Evolutionary conservation across 495 filamentous ascomycete genomes (phyloP), one percentile per base, ranked within the genome.

Genomic region (Penicillium pulvis): DNA sequence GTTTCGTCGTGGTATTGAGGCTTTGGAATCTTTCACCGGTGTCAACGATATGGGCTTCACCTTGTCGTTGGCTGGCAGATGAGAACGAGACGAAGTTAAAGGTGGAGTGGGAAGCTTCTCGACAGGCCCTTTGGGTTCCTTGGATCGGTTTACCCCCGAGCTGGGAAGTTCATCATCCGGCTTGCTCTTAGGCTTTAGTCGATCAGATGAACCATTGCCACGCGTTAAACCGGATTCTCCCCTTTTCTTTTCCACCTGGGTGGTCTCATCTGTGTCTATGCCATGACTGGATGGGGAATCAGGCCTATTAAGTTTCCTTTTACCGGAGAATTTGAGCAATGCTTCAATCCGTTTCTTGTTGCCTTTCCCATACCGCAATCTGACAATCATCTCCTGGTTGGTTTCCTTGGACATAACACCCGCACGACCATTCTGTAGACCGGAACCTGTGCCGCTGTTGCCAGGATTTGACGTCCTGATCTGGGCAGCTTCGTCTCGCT

Each of bases 291-390:
- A 33, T n/a, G 71, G 68, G 33, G 72, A 69, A 53, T 61, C 65
- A 41, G 65, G 59, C 12, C 59, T 61, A 33, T 56, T 56, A 2
- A 50, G 20, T 65, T 74, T 78, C 58, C 59, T 69, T 68, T 79
- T 80, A 51, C 53, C 75, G 19, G 69, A 71, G 39, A 80, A 75
- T 60, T 75, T 80, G 6, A 80, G 70, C 14, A 80, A 67, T 17
- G 65, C 74, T 36, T 77, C 75, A n/a, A 80, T 71, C 17, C 73
- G 68, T 55, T 71, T 75, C 44, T 69, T 71, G 52, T 80, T 80
- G 3, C 65, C 45, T 52, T 67, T 74, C 19, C 76, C 76, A 55
- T 80, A 80, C 26, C 66, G 74, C 33, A 80, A 55, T 62, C 61
- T 76, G 20, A 75, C 66, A 36, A 79, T 62, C 9, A 71, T 30